Evolutionary conservation across 208 protist species (phyloP), one percentile per base, ranked within the genome.

Genomic region (Leishmania guyanensis): DNA sequence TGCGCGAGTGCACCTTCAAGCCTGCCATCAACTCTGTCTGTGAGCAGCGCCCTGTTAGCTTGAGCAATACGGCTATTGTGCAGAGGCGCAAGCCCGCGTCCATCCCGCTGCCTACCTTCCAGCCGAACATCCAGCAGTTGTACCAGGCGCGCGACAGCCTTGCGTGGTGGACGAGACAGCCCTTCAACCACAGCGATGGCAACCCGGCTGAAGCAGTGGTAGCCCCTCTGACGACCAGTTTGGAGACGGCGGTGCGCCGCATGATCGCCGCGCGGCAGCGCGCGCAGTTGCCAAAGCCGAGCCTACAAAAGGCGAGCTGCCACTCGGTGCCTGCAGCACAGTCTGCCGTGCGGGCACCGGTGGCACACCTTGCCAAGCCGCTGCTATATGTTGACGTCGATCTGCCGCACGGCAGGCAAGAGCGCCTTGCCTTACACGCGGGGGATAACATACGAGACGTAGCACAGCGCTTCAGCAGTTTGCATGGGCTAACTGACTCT

Each of bases 1-100:
- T 91, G 82, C 79, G 76, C 26, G 88, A 86, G 77, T 93, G 90
- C 79, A 93, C 90, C 58, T 93, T 93, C 80, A 76, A 77, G 33
- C 90, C 90, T 26, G 69, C 68, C 9, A 92, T 92, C 69, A 92
- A 92, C 81, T 73, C 81, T 62, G 65, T 48, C 36, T 48, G 26
- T 51, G 43, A 72, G 16, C 22, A 48, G 43, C 33, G 9, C 8
- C 26, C 68, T 46, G 43, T 17, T 5, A 53, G 43, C 68, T 53
- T 14, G 43, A 43, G 26, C 17, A 51, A 8, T 43, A n/a, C 48
- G 29, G 51, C 54, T 65, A 46, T 64, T 39, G 73, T 77, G 17
- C 73, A 60, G 56, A 48, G 5, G 26, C 68, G 68, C 22, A 48
- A 48, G 43, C 43, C 68, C 43, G 14, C 43, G 14, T 72, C 68